Evolutionary conservation across 768 basidiomycete genomes (phyloP).

Genomic region (Hypholoma fasciculare): DNA sequence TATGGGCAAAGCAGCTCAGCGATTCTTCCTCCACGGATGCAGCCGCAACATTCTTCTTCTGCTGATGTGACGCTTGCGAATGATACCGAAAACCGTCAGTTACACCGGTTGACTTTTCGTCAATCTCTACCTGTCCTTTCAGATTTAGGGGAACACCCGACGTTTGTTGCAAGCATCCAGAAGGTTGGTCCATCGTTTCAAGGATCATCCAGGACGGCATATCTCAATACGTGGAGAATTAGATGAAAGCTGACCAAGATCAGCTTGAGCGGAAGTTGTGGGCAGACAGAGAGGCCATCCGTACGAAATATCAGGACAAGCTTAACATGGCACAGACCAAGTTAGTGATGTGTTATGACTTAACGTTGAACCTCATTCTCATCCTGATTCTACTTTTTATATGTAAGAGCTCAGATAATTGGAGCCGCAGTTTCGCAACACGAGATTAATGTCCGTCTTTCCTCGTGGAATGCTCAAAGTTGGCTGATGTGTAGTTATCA

Average conservation of each 20-base stretch:
- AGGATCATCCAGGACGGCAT: neutral
- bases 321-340: conserved; percentile 67
- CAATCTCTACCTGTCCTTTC: conserved; percentile 71
- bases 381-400: conserved; percentile 1
- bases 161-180: conserved; percentile 47
- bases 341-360: conserved; percentile 36
- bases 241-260: conserved; percentile 69
- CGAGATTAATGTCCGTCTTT: conserved; percentile 57
- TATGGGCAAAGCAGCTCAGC: neutral
- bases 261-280: conserved; percentile 67
- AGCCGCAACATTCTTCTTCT: neutral
- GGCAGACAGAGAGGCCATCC: conserved; percentile 64
- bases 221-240: conserved; percentile 34
- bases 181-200: conserved; percentile 39
- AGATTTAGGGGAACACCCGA: conserved; percentile 52
- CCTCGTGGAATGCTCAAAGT: neutral
- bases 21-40: neutral
- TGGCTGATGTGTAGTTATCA: conserved; percentile 25
- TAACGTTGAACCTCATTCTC: neutral
- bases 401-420: conserved; percentile 62
- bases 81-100: conserved; percentile 17
- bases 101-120: conserved; percentile 51
- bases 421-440: conserved; percentile 66
- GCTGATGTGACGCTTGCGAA: neutral
- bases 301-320: conserved; percentile 68